phyloP scores from a whole-genome alignment of 768 basidiomycete genomes.

The Kwoniella mangroviensis region DNA sequence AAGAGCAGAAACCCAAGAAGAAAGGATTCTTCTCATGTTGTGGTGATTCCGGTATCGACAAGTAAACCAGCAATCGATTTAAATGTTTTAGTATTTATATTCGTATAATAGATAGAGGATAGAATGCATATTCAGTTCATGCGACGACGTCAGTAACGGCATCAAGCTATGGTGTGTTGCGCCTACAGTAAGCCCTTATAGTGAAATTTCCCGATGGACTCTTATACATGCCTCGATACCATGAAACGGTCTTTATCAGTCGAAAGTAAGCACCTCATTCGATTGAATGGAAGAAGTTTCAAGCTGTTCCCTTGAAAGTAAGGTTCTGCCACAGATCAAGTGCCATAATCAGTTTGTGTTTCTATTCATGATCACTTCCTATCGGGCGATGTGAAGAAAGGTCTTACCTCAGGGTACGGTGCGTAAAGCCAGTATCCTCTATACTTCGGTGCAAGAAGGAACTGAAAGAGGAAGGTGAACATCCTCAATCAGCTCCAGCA shows the following conservation, averaged over 20 bases:
- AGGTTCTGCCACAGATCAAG: not conserved
- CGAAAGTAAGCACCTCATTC: not conserved
- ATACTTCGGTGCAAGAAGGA: constrained; percentile 22
- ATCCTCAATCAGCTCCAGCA: not conserved
- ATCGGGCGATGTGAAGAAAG: not conserved
- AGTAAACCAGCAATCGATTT: constrained; percentile 3
- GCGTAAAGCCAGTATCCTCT: constrained; percentile 27
- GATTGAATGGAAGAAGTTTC: not conserved
- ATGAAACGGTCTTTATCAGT: too few species aligned
- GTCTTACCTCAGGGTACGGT: constrained; percentile 25
- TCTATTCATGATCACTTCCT: too few species aligned
- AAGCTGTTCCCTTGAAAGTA: constrained; percentile 7
- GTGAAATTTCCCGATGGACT: too few species aligned
- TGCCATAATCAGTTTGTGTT: too few species aligned
- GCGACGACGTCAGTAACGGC: not conserved
- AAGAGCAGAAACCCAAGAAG: constrained; percentile 32
- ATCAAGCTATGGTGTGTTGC: too few species aligned
- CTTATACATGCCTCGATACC: too few species aligned
- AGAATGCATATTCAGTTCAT: not conserved
- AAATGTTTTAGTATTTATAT: not conserved
- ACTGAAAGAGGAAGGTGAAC: constrained; percentile 5
- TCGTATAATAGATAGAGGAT: constrained; percentile 2
- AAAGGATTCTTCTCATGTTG: constrained; percentile 39
- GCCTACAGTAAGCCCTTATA: too few species aligned
- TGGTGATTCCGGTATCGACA: constrained; percentile 31